Evolutionary conservation across 202 grass and related monocot species (phyloP).

Genomic region (Carex arenaria): DNA sequence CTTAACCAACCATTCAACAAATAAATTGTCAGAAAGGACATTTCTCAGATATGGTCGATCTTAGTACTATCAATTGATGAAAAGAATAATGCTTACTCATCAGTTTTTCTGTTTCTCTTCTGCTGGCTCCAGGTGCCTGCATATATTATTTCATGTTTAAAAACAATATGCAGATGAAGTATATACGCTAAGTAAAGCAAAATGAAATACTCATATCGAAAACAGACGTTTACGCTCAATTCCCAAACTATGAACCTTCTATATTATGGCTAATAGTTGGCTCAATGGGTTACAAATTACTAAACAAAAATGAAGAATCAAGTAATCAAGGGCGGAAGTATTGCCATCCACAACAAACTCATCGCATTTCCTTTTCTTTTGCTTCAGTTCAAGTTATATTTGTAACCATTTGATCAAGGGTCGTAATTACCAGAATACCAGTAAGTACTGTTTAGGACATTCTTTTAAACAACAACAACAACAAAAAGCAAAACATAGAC

Average conservation of each 20-base stretch:
- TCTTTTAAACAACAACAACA: neutral
- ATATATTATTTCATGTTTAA: slow-evolving; percentile 27
- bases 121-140: slow-evolving; percentile 44
- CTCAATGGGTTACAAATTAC: neutral
- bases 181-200: neutral
- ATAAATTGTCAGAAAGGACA: neutral
- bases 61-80: neutral
- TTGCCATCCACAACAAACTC: neutral
- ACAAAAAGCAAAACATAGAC: slow-evolving; percentile 29
- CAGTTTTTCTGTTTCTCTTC: slow-evolving; percentile 31
- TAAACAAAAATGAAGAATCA: neutral
- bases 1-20: slow-evolving; percentile 24
- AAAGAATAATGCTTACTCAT: slow-evolving; percentile 40
- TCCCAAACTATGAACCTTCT: neutral
- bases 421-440: neutral
- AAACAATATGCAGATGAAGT: neutral
- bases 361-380: neutral
- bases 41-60: neutral
- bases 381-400: neutral
- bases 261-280: neutral
- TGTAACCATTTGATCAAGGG: neutral
- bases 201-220: neutral
- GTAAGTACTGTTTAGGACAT: neutral
- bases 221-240: neutral
- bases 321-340: neutral